Evolutionary conservation across 2,329 filamentous ascomycete genomes (phyloP).

Genomic region (Harringtonia lauricola): DNA sequence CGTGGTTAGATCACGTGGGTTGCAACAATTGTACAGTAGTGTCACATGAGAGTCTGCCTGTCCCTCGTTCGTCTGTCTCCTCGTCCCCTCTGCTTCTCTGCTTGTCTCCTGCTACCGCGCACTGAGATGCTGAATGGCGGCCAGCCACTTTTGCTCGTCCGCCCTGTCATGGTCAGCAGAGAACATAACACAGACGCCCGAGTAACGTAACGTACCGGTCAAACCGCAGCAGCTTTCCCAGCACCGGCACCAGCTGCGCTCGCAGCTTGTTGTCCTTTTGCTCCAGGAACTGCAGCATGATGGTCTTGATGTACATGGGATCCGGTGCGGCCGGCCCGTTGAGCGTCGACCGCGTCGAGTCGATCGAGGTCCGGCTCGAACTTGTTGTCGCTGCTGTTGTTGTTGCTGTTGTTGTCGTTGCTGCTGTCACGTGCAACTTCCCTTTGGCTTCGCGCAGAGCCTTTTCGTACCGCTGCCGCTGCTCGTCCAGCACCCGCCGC

Average conservation of each 20-base stretch:
- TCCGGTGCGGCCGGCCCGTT: conserved; percentile 22
- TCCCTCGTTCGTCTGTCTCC: no score
- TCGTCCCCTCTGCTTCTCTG: no score
- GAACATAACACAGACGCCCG: no score
- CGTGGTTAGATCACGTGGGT: no score
- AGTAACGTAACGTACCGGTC: conserved; percentile 47
- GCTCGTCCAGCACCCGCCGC: conserved; percentile 66
- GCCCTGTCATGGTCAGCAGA: conserved; percentile 7
- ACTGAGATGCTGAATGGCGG: conserved; percentile 50
- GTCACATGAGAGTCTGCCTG: no score
- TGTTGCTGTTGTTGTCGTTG: no score
- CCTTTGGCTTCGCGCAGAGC: conserved; percentile 56
- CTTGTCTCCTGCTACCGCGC: conserved; percentile 1
- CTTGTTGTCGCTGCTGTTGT: background rate
- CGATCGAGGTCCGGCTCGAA: conserved; percentile 28
- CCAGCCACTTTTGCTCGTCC: conserved; percentile 81
- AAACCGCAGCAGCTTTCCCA: conserved; percentile 67
- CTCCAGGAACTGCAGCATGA: conserved; percentile 71
- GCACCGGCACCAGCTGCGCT: conserved; percentile 64
- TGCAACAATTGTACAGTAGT: no score
- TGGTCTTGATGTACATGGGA: conserved; percentile 65
- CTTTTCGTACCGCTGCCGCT: conserved; percentile 67
- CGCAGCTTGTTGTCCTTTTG: conserved; percentile 68
- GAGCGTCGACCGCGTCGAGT: conserved; percentile 23
- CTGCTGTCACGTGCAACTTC: no score